phyloP scores from a whole-genome alignment of 495 filamentous ascomycete genomes.

The Penicillium angulare region DNA sequence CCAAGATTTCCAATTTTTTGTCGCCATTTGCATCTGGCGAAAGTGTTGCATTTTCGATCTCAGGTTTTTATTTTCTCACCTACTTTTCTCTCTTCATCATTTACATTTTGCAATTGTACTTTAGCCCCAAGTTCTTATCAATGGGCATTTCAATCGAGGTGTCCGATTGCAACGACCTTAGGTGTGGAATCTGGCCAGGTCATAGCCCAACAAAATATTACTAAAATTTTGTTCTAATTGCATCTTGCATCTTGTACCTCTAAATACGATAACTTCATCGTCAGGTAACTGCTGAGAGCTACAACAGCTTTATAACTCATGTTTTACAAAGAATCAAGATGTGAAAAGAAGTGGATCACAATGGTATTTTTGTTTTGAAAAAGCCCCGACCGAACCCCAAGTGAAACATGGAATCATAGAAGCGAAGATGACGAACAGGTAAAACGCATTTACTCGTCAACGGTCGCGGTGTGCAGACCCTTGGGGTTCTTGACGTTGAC shows the following conservation, averaged over 20 bases:
- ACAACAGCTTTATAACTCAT: too few relatives aligned
- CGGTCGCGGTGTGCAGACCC: constrained; percentile 86
- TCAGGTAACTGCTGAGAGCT: too few relatives aligned
- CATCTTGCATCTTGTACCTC: too few relatives aligned
- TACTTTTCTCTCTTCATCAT: neutral
- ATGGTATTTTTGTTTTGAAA: constrained; percentile 31
- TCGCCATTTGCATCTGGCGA: neutral
- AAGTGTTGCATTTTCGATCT: neutral
- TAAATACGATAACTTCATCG: too few relatives aligned
- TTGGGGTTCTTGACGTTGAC: constrained; percentile 99
- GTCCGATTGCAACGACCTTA: neutral
- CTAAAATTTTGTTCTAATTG: too few relatives aligned
- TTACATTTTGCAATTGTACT: neutral
- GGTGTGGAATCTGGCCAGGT: neutral
- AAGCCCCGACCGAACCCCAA: constrained; percentile 30
- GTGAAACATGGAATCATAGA: constrained; percentile 30
- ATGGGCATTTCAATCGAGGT: neutral
- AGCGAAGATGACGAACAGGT: constrained; percentile 18
- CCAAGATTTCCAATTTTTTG: neutral
- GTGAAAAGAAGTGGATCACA: constrained; percentile 8
- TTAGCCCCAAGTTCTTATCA: neutral
- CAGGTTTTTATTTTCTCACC: neutral
- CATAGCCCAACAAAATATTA: too few relatives aligned
- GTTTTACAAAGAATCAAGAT: too few relatives aligned
- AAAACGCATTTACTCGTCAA: constrained; percentile 48